Percentiles rank a stretch among this genome's conserved stretches.
These are phyloP conservation scores for Hanseniaspora taiwanica DNA, from an alignment of 805 yeast genomes.

Conservation along the genomic window DNA sequence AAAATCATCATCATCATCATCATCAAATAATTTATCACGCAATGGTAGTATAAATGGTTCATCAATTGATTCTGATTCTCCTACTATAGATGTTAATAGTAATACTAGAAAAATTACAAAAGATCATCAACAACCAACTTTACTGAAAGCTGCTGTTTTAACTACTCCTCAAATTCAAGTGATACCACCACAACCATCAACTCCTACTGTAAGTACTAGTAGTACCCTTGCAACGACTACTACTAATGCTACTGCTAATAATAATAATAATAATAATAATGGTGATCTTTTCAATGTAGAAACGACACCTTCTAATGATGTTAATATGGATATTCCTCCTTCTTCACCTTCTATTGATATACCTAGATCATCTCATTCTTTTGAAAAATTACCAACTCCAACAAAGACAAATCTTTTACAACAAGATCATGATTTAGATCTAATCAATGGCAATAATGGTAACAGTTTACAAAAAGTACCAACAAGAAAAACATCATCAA, in stretches of 20 bases:
- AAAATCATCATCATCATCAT: too few species aligned
- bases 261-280: not conserved
- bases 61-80: not conserved
- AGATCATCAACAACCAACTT: not conserved
- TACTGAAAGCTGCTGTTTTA: not conserved
- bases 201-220: not conserved
- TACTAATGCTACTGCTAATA: not conserved
- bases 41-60: not conserved
- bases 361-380: constrained; percentile 34
- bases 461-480: constrained; percentile 40
- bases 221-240: not conserved
- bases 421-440: constrained; percentile 53
- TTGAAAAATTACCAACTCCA: constrained; percentile 47
- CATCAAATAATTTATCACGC: too few species aligned
- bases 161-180: not conserved
- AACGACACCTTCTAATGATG: constrained; percentile 8
- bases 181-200: not conserved
- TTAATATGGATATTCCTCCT: constrained; percentile 10
- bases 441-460: constrained; percentile 28
- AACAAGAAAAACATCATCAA: constrained; percentile 81
- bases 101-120: not conserved
- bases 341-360: constrained; percentile 21
- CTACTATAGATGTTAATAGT: not conserved
- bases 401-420: constrained; percentile 32
- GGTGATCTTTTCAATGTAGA: constrained; percentile 1